These are phyloP conservation scores for Aspergillus sclerotioniger DNA, from an alignment of 495 filamentous ascomycete genomes.

Conservation along the genomic window DNA sequence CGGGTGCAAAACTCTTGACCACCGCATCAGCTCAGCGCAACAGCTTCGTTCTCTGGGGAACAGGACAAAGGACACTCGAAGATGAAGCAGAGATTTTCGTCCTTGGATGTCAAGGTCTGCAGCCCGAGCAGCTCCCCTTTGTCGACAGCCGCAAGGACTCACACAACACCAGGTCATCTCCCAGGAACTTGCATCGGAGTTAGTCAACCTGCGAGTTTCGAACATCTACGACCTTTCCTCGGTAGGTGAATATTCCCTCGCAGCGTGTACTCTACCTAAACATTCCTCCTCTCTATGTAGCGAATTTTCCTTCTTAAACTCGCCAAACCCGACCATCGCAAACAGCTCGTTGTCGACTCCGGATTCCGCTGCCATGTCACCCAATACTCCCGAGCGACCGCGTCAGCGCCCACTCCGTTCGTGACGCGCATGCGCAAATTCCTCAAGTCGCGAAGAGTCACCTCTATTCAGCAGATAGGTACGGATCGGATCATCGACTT, in stretches of 20 bases:
- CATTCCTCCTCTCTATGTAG: constrained; percentile 24
- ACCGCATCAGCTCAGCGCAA: constrained; percentile 9
- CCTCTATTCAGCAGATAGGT: constrained; percentile 77
- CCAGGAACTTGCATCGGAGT: constrained; percentile 76
- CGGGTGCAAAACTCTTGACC: constrained; percentile 30
- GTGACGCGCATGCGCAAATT: constrained; percentile 80
- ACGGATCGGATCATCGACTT: constrained; percentile 93
- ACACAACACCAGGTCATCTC: constrained; percentile 70
- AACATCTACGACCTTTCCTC: constrained; percentile 96
- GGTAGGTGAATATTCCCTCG: constrained; percentile 34
- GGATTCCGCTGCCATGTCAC: constrained; percentile 96
- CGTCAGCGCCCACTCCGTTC: constrained; percentile 78
- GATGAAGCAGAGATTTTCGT: constrained; percentile 99
- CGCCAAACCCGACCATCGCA: constrained; percentile 78
- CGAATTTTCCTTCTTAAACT: constrained; percentile 94
- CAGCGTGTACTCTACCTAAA: background rate
- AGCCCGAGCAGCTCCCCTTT: background rate
- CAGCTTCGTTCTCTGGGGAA: constrained; percentile 5
- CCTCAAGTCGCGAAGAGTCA: constrained; percentile 82
- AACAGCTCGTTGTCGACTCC: constrained; percentile 88
- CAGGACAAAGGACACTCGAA: constrained; percentile 23
- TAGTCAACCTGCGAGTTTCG: constrained; percentile 75
- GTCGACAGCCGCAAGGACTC: background rate
- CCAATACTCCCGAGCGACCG: constrained; percentile 79
- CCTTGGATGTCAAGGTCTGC: constrained; percentile 78